Percentiles rank a stretch among this genome's conserved stretches.
These are phyloP conservation scores for Fusarium pininemorale DNA, from an alignment of 2,329 filamentous ascomycete genomes.

Conservation along the genomic window DNA sequence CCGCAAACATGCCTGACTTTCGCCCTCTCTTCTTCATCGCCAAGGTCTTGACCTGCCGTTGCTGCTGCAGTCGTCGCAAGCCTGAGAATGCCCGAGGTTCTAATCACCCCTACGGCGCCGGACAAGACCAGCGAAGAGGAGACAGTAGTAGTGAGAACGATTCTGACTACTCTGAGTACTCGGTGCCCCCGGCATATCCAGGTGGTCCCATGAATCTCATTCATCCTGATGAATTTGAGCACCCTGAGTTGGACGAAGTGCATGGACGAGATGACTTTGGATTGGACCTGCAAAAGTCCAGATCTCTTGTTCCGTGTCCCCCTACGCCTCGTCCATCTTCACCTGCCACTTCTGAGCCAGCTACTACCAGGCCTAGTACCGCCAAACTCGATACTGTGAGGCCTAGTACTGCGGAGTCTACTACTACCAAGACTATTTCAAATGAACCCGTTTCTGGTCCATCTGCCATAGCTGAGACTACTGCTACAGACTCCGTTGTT, in stretches of 20 bases:
- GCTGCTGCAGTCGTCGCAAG: background rate
- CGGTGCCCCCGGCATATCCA: background rate
- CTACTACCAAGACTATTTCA: background rate
- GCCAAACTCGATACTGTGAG: background rate
- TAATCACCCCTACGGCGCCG: background rate
- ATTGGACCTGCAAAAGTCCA: background rate
- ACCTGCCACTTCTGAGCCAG: too few relatives aligned
- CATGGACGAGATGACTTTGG: background rate
- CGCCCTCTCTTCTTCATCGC: constrained; percentile 15
- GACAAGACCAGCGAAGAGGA: background rate
- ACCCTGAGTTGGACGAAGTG: background rate
- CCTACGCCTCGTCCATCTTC: background rate
- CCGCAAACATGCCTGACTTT: constrained; percentile 26
- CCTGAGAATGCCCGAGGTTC: background rate
- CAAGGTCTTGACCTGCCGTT: constrained; percentile 6
- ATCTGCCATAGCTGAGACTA: background rate
- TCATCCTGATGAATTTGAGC: constrained; percentile 2
- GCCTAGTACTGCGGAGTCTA: background rate
- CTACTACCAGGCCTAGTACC: background rate
- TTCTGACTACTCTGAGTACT: background rate
- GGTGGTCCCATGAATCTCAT: background rate
- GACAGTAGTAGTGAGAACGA: background rate
- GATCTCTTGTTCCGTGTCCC: background rate
- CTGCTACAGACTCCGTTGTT: background rate
- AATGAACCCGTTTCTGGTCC: too few relatives aligned